A percentile compares a stretch with the other conserved stretches of the same genome.
Conservation (phyloP, 1,284 basidiomycete species). For the Ceratobasidium sp. region DNA sequence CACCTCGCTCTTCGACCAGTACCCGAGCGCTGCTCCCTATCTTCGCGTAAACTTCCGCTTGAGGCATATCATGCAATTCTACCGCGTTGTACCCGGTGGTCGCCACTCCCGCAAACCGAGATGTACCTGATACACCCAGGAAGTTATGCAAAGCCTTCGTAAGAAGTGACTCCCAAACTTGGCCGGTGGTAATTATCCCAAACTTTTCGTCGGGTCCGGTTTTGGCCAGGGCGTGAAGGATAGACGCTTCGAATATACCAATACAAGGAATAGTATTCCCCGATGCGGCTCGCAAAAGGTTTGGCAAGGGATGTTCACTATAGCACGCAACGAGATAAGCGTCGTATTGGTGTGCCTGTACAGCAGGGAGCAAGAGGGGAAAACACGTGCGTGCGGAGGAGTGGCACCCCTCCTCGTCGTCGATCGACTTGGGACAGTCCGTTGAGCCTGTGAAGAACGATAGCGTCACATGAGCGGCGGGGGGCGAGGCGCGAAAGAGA, state of each 20-base stretch:
- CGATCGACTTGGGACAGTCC: conserved; percentile 61
- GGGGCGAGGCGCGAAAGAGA: conserved; percentile 49
- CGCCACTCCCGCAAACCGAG: conserved; percentile 61
- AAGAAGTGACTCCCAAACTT: conserved; percentile 63
- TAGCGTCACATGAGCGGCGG: conserved; percentile 49
- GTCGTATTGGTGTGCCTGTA: conserved; percentile 52
- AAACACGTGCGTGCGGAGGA: conserved; percentile 61
- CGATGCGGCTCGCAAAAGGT: conserved; percentile 60
- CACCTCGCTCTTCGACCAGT: conserved; percentile 56
- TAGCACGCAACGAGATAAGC: conserved; percentile 67
- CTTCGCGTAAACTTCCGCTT: conserved; percentile 58
- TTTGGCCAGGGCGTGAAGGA: conserved; percentile 57
- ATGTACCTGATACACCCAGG: conserved; percentile 52
- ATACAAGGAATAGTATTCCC: conserved; percentile 24
- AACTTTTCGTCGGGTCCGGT: conserved; percentile 58
- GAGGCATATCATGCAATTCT: conserved; percentile 61
- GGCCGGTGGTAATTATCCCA: conserved; percentile 66
- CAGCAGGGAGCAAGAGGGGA: conserved; percentile 51
- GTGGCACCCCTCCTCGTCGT: conserved; percentile 60
- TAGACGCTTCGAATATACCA: conserved; percentile 65
- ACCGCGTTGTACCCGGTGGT: conserved; percentile 63
- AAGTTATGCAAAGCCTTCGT: conserved; percentile 57
- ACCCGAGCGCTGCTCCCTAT: conserved; percentile 57
- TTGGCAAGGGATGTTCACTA: conserved; percentile 65
- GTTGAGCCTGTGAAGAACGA: conserved; percentile 62